Evolutionary conservation across 305 asterid species (phyloP), one percentile per base, ranked within the genome.

Genomic region (Stenogyne calaminthoides): DNA sequence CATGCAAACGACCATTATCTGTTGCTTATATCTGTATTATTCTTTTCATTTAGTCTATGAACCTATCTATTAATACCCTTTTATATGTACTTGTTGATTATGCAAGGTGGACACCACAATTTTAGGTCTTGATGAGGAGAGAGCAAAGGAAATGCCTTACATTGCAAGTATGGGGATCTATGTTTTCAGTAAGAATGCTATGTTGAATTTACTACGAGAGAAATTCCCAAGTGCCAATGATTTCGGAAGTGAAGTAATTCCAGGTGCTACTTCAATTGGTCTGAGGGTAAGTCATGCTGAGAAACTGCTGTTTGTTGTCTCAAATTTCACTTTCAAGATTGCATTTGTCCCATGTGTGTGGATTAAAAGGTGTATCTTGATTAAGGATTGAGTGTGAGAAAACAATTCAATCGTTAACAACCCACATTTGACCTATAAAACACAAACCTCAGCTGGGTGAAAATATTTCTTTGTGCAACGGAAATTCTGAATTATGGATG

Each of bases 161-260:
- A 87, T 87, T 60, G 91, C 91, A 44, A 87, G 91, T 71, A 87
- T 87, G 91, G 91, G 91, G 15, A 87, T 87, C 74, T 87, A 87
- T 10, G 89, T 87, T 76, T 57, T 87, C 80, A 84, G 86, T 29
- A 87, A 87, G 80, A 60, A 84, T 14, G 91, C 69, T 2, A 87
- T 87, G 91, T 32, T 84, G 77, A 75, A 55, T 75, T 69, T 87
- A 44, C 85, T 87, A 20, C 56, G 82, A 22, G 88, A 83, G 2
- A 81, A 54, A 27, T 87, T 87, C 69, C 88, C 88, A 0, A 87
- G 73, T 64, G 88, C 91, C 76, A 87, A 87, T 71, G 91, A 87
- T 83, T 87, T 84, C 15, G 91, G 91, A 70, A 86, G 91, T 75
- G 94, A 86, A 77, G 89, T 88, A 70, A 88, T 88, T 80, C 94